Percentiles rank a stretch among this genome's conserved stretches.
Conservation (phyloP, 1,284 basidiomycete genomes). For the Chalciporus sp. region DNA sequence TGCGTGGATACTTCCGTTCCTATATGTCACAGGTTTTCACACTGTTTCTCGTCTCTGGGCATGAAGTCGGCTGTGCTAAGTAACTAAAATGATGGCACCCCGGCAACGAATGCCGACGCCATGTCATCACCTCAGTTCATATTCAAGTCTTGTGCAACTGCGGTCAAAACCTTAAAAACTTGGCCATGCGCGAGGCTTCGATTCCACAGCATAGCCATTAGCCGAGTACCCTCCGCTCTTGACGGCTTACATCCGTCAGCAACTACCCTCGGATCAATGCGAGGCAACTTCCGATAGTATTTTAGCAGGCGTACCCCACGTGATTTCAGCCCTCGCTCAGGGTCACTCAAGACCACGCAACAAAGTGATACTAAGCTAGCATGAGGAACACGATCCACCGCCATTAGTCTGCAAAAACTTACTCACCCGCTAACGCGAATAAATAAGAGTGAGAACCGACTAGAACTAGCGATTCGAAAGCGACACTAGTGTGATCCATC, state of each 20-base stretch:
- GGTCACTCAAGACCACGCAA: neutral
- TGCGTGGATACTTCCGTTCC: slow-evolving; percentile 24
- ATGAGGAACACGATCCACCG: neutral
- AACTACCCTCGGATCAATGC: slow-evolving; percentile 31
- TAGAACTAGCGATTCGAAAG: slow-evolving; percentile 1
- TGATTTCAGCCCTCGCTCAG: slow-evolving; percentile 19
- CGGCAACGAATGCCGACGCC: slow-evolving; percentile 25
- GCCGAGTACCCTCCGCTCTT: slow-evolving; percentile 28
- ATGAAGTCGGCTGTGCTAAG: slow-evolving; percentile 24
- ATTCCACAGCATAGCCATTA: slow-evolving; percentile 16
- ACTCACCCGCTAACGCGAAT: slow-evolving; percentile 15
- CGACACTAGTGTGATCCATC: slow-evolving; percentile 1
- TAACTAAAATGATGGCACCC: slow-evolving; percentile 31
- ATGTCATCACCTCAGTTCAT: slow-evolving; percentile 20
- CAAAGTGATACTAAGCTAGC: slow-evolving; percentile 4
- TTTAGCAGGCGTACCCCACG: slow-evolving; percentile 30
- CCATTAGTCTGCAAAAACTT: slow-evolving; percentile 1
- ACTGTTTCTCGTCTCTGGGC: slow-evolving; percentile 18
- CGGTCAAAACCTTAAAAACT: slow-evolving; percentile 19
- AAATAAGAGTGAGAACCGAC: slow-evolving; percentile 3
- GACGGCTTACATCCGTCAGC: slow-evolving; percentile 19
- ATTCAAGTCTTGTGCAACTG: slow-evolving; percentile 14
- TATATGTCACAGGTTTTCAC: slow-evolving; percentile 28
- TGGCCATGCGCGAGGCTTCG: slow-evolving; percentile 7
- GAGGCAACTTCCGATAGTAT: slow-evolving; percentile 28